Evolutionary conservation across 2,329 filamentous ascomycete species (phyloP).

Genomic region (Coniochaeta prunicola): DNA sequence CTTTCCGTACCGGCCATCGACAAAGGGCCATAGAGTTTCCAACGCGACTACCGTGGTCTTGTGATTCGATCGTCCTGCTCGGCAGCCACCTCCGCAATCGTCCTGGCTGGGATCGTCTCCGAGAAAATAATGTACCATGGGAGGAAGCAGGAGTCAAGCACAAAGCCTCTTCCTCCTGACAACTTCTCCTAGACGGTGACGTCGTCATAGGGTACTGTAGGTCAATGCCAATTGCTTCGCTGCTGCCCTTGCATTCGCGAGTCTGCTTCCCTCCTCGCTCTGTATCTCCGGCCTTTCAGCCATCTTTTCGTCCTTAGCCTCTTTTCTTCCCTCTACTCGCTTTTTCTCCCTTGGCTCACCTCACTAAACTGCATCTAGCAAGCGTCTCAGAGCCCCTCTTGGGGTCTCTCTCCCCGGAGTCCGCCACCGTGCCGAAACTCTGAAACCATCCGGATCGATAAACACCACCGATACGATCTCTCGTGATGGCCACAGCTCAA

Average conservation of each 20-base stretch:
- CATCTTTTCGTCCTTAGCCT: neutral
- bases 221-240: neutral
- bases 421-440: neutral
- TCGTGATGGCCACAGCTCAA: neutral
- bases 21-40: neutral
- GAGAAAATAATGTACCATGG: neutral
- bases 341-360: neutral
- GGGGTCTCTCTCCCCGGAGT: neutral
- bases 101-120: neutral
- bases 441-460: neutral
- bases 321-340: neutral
- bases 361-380: neutral
- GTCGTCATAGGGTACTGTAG: neutral
- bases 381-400: neutral
- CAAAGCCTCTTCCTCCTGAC: conserved; percentile 1
- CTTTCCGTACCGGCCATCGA: neutral
- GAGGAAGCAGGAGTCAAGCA: conserved; percentile 2
- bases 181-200: neutral
- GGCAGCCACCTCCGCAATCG: neutral
- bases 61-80: neutral
- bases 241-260: neutral
- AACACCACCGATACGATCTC: neutral
- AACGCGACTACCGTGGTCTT: neutral
- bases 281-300: neutral
- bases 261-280: neutral